Evolutionary conservation across 2,329 filamentous ascomycete species (phyloP), one percentile per base, ranked within the genome.

Genomic region (Neofusicoccum parvum): DNA sequence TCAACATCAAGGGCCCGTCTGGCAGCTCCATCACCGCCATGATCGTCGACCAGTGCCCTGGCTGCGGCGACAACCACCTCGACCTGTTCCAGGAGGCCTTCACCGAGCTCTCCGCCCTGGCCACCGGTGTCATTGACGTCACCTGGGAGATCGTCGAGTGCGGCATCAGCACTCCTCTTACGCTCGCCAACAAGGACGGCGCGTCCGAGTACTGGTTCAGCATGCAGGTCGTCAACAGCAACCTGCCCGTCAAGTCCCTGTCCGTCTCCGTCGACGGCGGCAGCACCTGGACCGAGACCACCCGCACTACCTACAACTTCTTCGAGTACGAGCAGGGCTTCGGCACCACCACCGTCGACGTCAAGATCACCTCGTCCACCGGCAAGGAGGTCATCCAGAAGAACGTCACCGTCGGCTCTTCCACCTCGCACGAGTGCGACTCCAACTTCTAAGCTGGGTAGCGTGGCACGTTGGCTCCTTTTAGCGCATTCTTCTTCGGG

Each of bases 171-270:
- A 75, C 78, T 0, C 81, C 83, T 1, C 74, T 87, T 10, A 69
- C 78, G 51, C 78, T 87, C 27, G 80, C 82, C 74, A 85, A 85
- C 76, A 86, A 87, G 73, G 78, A 80, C 23, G 83, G 83, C 27
- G 81, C 82, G 3, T 83, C 81, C 4, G 72, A 75, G 36, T 81
- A 81, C 74, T 86, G 84, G 84, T 87, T 87, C 77, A 81, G 80
- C 54, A 87, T 88, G 81, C 88, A 90, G 74, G 87, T 90, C 49
- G 80, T 88, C 70, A 89, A 90, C 75, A 78, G 85, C 70, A 88
- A 88, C 73, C 80, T 85, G 67, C 80, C 82, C 15, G 81, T 90
- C 46, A 70, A 79, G 62, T 81, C 78, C 68, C 80, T 90, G 27
- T 87, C 90, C 69, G 87, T 90, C 66, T 87, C 84, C 66, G 86